Conservation (phyloP, 1,139 yeast species). For the Yamadazyma dushanensis region DNA sequence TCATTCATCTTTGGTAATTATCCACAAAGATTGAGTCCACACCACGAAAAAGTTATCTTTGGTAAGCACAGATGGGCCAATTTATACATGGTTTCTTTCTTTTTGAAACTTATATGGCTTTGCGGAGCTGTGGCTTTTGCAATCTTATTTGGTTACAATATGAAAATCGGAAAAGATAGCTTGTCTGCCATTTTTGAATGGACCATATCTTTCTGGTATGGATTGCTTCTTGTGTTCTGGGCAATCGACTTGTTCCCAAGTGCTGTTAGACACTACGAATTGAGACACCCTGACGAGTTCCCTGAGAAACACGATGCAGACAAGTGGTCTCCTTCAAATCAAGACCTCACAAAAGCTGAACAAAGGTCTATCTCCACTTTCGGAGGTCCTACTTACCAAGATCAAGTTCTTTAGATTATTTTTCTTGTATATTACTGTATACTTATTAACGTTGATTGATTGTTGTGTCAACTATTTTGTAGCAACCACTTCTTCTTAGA, state of each 20-base stretch:
- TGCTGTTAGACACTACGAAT: constrained; percentile 35
- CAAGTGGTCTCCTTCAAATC: constrained; percentile 6
- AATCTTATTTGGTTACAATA: constrained; percentile 58
- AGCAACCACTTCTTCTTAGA: not conserved
- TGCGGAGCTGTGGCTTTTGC: constrained; percentile 70
- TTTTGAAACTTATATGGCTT: constrained; percentile 65
- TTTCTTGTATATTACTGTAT: too few relatives aligned
- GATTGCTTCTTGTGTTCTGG: constrained; percentile 64
- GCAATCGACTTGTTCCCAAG: constrained; percentile 73
- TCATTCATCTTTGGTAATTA: constrained; percentile 62
- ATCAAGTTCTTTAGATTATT: constrained; percentile 10
- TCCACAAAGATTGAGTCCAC: constrained; percentile 40
- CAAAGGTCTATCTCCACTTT: constrained; percentile 17
- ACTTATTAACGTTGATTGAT: too few relatives aligned
- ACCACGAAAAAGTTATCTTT: constrained; percentile 42
- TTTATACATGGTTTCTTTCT: constrained; percentile 50
- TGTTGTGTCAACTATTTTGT: too few relatives aligned
- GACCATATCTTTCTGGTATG: constrained; percentile 82
- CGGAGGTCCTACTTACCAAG: constrained; percentile 19
- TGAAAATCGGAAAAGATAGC: constrained; percentile 35
- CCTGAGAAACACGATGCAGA: constrained; percentile 13
- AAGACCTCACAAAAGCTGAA: constrained; percentile 16
- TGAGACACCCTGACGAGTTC: constrained; percentile 24
- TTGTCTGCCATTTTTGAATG: constrained; percentile 74
- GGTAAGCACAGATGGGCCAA: constrained; percentile 40